Base-by-base conservation (phyloP, 306 rosid genomes). In the Pyrus pyrifolia region DNA sequence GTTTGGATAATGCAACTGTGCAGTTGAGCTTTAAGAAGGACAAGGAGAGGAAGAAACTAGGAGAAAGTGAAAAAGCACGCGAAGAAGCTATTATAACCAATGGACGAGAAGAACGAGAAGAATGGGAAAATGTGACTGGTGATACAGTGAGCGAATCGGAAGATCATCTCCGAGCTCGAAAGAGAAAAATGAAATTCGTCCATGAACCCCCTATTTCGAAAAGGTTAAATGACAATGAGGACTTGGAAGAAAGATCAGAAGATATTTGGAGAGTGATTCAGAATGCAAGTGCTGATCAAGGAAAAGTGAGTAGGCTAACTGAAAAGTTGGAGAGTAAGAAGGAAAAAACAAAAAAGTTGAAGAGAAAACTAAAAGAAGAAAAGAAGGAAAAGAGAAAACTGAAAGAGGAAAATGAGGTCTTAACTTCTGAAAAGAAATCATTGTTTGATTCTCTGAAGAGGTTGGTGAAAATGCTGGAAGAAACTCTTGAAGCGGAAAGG, bases 321-420 rank as follows among this genome's bases (percentile, higher is more conserved):
- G 71, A 40, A 42, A 22, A 67, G 27, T 22, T 67, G 5, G 55
- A 42, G 71, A 67, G 33, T 25, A 40, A 6, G 55, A 67, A 67
- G 71, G 51, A 42, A 13, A 67, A 22, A 6, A 17, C 71, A 12
- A 40, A 14, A 67, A 67, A 15, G 44, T 4, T 67, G 18, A 67
- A 42, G 71, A 67, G 71, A 13, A 67, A 22, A 42, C 31, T 67
- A 12, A 67, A 67, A 22, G 55, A 67, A 67, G 71, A 42, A 67
- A 40, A 67, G n/a, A 67, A 67, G 71, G 71, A n/a, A 14, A 67
- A 40, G 49, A 66, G 70, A 66, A 67, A 38, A 52, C 19, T 67
- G 30, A 25, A 67, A 67, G 52, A 67, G 53, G 71, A 67, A 8
- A 67, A 40, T 67, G 71, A 67, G 17, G 42, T 42, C 31, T 42